A percentile compares a stretch with the other conserved stretches of the same genome.
Evolutionary conservation across 306 rosid genomes (phyloP).

Genomic region (Cucurbita argyrosperma): DNA sequence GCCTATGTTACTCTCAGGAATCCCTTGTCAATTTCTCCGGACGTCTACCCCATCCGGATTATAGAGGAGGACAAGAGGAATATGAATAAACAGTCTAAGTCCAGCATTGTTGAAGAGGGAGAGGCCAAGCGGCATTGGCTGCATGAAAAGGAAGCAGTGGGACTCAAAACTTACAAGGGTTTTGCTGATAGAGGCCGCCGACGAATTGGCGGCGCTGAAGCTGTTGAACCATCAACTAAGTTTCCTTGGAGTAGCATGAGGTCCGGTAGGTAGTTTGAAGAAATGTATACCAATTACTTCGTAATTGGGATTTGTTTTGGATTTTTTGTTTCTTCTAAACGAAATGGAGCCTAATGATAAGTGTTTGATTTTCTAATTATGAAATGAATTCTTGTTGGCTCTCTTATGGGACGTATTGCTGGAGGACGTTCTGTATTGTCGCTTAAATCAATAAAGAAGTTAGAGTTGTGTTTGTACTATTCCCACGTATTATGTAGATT

Average conservation of each 20-base stretch:
- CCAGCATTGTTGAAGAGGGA: constrained; percentile 39
- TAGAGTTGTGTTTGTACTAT: background rate
- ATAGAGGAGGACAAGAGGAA: constrained; percentile 28
- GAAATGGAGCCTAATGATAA: background rate
- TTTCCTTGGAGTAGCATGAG: constrained; percentile 79
- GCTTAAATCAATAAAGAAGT: background rate
- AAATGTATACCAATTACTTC: background rate
- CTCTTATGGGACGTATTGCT: background rate
- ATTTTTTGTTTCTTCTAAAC: background rate
- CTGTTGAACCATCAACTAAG: constrained; percentile 17
- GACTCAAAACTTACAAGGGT: constrained; percentile 5
- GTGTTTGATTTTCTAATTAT: background rate
- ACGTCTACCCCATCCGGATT: constrained; percentile 29
- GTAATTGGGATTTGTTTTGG: background rate
- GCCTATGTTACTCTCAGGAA: constrained; percentile 61
- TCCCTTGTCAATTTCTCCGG: constrained; percentile 39
- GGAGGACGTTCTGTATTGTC: background rate
- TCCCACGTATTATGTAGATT: background rate
- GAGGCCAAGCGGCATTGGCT: constrained; percentile 62
- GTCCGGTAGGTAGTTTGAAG: constrained; percentile 28
- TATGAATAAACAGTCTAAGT: constrained; percentile 30
- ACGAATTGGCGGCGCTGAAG: constrained; percentile 1
- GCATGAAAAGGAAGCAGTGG: constrained; percentile 17
- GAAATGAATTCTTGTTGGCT: background rate
- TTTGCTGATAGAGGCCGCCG: constrained; percentile 11